Evolutionary conservation across 1,284 basidiomycete species (phyloP).

Genomic region (Retiboletus flavoniger): DNA sequence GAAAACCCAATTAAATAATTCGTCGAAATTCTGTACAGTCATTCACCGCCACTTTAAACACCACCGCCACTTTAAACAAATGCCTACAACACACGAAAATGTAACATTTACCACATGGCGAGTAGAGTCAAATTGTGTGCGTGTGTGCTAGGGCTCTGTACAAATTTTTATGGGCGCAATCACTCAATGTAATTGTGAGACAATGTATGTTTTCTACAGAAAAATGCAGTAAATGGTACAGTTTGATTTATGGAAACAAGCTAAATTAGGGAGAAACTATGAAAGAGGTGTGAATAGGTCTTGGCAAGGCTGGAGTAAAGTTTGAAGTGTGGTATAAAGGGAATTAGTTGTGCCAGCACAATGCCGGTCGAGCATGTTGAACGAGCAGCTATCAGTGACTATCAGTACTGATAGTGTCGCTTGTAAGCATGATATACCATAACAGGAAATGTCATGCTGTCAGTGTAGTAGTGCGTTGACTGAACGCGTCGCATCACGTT

Average conservation of each 20-base stretch:
- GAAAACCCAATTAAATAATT: constrained; percentile 25
- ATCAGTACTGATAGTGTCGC: neutral
- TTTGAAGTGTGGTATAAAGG: neutral
- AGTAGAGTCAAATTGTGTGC: too few species aligned
- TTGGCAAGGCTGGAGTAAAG: neutral
- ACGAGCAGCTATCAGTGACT: neutral
- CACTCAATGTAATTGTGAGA: neutral
- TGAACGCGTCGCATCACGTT: too few species aligned
- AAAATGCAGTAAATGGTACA: neutral
- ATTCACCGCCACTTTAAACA: too few species aligned
- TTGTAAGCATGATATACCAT: neutral
- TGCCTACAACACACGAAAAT: too few species aligned
- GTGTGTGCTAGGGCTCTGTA: neutral
- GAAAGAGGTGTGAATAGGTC: neutral
- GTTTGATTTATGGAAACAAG: neutral
- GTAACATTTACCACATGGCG: too few species aligned
- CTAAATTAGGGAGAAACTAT: neutral
- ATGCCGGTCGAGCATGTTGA: neutral
- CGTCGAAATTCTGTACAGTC: constrained; percentile 1
- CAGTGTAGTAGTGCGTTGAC: too few species aligned
- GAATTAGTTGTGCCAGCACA: neutral
- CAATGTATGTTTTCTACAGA: neutral
- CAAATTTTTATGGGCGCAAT: neutral
- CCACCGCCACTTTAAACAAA: too few species aligned
- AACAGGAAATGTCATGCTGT: too few species aligned